These are phyloP conservation scores for Aspergillus udagawae DNA, from an alignment of 2,329 filamentous ascomycete species.

Conservation along the genomic window DNA sequence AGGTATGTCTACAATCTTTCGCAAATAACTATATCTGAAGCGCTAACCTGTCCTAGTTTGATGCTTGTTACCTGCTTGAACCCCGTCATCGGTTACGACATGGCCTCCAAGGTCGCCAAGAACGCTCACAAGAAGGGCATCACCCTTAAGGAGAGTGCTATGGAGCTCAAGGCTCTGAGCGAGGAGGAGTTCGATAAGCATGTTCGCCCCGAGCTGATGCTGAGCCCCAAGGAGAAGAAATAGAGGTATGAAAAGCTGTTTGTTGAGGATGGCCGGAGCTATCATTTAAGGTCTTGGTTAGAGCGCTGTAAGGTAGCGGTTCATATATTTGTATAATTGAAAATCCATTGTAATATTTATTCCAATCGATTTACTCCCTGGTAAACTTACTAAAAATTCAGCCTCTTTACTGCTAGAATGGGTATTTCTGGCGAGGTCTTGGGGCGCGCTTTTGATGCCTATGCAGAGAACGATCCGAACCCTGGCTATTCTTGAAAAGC, in stretches of 20 bases:
- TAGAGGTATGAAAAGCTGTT: conserved; percentile 25
- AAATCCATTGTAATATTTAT: conserved; percentile 12
- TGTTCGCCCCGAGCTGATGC: conserved; percentile 92
- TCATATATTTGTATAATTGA: conserved; percentile 15
- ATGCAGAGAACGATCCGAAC: too few relatives aligned
- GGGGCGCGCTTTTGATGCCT: too few relatives aligned
- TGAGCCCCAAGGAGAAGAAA: conserved; percentile 71
- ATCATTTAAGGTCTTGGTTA: conserved; percentile 3
- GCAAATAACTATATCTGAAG: neutral
- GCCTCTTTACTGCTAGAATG: neutral
- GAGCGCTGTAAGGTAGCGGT: conserved; percentile 7
- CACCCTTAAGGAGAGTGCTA: conserved; percentile 86
- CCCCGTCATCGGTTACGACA: conserved; percentile 95
- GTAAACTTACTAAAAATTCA: too few relatives aligned
- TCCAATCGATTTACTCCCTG: neutral
- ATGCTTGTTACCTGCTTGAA: conserved; percentile 99
- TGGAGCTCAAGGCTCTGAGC: conserved; percentile 86
- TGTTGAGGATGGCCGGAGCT: neutral
- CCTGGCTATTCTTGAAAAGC: too few relatives aligned
- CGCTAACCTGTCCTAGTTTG: conserved; percentile 54
- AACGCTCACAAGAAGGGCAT: conserved; percentile 98
- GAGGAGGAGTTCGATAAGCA: conserved; percentile 85
- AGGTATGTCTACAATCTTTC: conserved; percentile 57
- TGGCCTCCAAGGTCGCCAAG: conserved; percentile 96
- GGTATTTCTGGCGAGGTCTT: neutral